A percentile compares a stretch with the other conserved stretches of the same genome.
Conservation (phyloP, 257 asterid genomes). For the Datura wrightii region DNA sequence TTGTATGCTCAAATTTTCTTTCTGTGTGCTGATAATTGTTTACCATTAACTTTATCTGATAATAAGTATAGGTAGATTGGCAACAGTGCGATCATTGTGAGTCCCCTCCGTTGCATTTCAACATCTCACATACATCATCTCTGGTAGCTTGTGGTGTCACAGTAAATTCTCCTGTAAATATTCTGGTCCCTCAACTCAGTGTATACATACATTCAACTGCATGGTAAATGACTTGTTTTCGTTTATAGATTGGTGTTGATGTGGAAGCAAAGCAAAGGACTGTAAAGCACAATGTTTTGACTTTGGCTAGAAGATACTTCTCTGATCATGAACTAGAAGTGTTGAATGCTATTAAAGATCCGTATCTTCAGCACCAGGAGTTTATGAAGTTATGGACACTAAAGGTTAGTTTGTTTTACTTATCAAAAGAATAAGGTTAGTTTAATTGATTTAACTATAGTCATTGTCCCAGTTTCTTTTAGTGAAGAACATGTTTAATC, state of each 20-base stretch:
- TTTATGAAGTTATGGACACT: conserved; percentile 92
- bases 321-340: conserved; percentile 58
- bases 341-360: conserved; percentile 64
- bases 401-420: conserved; percentile 56
- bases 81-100: conserved; percentile 46
- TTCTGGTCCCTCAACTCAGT: conserved; percentile 28
- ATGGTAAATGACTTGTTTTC: background rate
- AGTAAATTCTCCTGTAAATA: conserved; percentile 66
- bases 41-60: background rate
- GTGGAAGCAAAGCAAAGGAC: conserved; percentile 76
- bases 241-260: conserved; percentile 80
- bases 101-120: conserved; percentile 73
- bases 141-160: conserved; percentile 88
- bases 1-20: background rate
- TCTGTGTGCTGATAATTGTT: background rate
- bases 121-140: conserved; percentile 86
- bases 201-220: background rate
- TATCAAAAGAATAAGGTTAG: too few relatives aligned
- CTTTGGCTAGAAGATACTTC: conserved; percentile 79
- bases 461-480: background rate
- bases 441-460: background rate
- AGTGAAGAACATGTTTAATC: background rate
- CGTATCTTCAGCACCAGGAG: conserved; percentile 70
- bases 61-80: conserved; percentile 70
- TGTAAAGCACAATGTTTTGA: conserved; percentile 58